phyloP scores from a whole-genome alignment of 768 basidiomycete genomes.

The Coprinellus micaceus region DNA sequence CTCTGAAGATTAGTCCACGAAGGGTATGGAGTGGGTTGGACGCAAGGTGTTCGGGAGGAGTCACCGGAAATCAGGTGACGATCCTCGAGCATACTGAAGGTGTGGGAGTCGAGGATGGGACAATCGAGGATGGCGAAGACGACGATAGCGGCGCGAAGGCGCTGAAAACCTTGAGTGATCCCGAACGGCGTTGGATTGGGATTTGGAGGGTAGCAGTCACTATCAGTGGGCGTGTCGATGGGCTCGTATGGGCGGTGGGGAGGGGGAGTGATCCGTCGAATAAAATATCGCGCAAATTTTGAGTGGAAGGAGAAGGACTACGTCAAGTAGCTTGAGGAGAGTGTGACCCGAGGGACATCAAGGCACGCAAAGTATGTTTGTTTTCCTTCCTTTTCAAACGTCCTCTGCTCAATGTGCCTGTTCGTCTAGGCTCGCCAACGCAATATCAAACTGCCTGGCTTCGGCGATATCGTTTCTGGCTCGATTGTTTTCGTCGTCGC shows the following conservation, averaged over 20 bases:
- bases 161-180: slow-evolving; percentile 30
- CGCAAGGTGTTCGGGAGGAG: slow-evolving; percentile 88
- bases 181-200: slow-evolving; percentile 68
- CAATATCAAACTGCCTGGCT: slow-evolving; percentile 66
- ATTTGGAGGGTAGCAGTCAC: slow-evolving; percentile 66
- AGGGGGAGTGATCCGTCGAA: slow-evolving; percentile 58
- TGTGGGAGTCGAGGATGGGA: slow-evolving; percentile 63
- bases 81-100: slow-evolving; percentile 63
- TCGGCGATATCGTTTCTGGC: slow-evolving; percentile 34
- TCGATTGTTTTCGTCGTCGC: no score
- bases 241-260: slow-evolving; percentile 64
- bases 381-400: slow-evolving; percentile 8
- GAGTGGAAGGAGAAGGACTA: slow-evolving; percentile 69
- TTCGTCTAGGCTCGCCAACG: slow-evolving; percentile 61
- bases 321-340: slow-evolving; percentile 64
- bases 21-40: slow-evolving; percentile 96
- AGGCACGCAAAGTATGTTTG: slow-evolving; percentile 65
- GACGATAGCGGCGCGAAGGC: slow-evolving; percentile 29
- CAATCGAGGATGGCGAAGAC: slow-evolving; percentile 75
- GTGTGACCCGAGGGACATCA: slow-evolving; percentile 68
- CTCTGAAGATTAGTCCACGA: slow-evolving; percentile 91
- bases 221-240: slow-evolving; percentile 67
- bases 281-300: slow-evolving; percentile 68
- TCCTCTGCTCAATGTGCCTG: slow-evolving; percentile 15
- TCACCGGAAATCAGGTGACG: slow-evolving; percentile 84